Conservation (phyloP, 2,329 filamentous ascomycete genomes). For the Colletotrichum sp. region DNA sequence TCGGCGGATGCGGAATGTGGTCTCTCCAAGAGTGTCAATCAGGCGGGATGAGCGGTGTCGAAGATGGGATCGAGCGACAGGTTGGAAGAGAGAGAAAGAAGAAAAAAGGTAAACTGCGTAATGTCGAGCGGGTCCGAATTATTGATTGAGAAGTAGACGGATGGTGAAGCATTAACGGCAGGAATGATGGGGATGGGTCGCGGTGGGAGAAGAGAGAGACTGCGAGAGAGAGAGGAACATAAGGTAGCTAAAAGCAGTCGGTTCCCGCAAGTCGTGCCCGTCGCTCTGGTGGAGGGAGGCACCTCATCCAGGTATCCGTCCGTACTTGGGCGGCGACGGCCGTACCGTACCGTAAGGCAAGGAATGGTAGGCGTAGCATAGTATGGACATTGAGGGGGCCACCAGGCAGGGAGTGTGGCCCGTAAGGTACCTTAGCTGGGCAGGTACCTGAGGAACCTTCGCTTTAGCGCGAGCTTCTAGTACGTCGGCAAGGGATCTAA, state of each 20-base stretch:
- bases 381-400: not conserved
- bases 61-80: not conserved
- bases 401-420: not conserved
- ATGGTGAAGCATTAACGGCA: conserved; percentile 12
- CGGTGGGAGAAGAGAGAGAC: not conserved
- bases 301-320: not conserved
- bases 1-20: not conserved
- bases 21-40: not conserved
- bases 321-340: not conserved
- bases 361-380: not conserved
- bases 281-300: not conserved
- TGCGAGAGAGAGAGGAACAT: not conserved
- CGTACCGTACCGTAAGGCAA: not conserved
- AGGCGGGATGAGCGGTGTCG: not conserved
- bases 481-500: not conserved
- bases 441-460: not conserved
- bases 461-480: not conserved
- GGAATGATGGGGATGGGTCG: conserved; percentile 7
- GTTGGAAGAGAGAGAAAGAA: not conserved
- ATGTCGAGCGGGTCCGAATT: not conserved
- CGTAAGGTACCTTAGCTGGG: not conserved
- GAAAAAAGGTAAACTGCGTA: not conserved
- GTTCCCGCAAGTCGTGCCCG: not conserved
- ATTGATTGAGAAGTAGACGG: not conserved
- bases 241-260: conserved; percentile 12